Conservation (phyloP, 345 rosid genomes). For the Limnanthes douglasii region DNA sequence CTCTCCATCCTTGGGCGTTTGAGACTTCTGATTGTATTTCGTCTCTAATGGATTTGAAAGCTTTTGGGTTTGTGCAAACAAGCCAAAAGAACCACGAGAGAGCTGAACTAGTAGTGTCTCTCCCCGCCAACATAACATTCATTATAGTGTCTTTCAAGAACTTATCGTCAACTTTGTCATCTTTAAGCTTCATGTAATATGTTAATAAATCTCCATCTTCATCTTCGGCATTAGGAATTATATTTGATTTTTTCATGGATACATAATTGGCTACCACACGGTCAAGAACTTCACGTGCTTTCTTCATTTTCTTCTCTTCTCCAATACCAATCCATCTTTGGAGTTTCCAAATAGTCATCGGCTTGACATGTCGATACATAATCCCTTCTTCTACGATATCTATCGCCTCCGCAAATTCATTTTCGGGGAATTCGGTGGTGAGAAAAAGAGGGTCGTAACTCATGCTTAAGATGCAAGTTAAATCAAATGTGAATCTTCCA, state of each 20-base stretch:
- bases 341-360: conserved; percentile 12
- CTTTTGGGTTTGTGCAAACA: conserved; percentile 12
- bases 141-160: conserved; percentile 22
- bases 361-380: conserved; percentile 12
- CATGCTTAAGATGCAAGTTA: conserved; percentile 17
- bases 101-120: conserved; percentile 9
- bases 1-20: neutral
- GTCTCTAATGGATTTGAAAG: conserved; percentile 12
- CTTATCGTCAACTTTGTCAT: conserved; percentile 3
- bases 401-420: conserved; percentile 14
- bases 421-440: conserved; percentile 14
- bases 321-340: conserved; percentile 19
- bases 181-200: conserved; percentile 6
- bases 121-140: conserved; percentile 21
- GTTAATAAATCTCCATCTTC: conserved; percentile 10
- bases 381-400: conserved; percentile 18
- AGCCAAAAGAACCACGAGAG: conserved; percentile 25
- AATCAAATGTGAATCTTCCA: conserved; percentile 26
- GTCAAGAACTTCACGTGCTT: conserved; percentile 8
- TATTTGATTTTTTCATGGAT: conserved; percentile 11
- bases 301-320: conserved; percentile 18
- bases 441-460: conserved; percentile 23
- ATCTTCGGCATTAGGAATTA: neutral
- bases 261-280: conserved; percentile 9
- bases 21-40: conserved; percentile 10